These are phyloP conservation scores for Datisca glomerata DNA, from an alignment of 306 rosid genomes.

Conservation along the genomic window DNA sequence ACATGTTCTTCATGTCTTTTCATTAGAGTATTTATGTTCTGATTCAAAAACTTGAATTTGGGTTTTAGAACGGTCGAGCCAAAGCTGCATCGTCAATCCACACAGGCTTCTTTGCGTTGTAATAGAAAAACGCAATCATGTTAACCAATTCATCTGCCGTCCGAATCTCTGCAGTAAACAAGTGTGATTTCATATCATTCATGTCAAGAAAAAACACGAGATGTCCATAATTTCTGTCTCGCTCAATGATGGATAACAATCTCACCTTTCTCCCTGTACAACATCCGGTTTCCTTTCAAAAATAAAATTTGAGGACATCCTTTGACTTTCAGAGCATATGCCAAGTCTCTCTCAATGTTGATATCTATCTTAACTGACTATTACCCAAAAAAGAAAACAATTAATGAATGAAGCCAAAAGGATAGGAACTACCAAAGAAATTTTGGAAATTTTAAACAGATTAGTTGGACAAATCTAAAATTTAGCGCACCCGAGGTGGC, in stretches of 20 bases:
- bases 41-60: no score
- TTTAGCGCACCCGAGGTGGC: conserved; percentile 73
- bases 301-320: conserved; percentile 80
- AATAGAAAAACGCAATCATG: conserved; percentile 89
- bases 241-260: not conserved
- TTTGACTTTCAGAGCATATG: conserved; percentile 72
- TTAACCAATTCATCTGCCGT: conserved; percentile 70
- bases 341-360: conserved; percentile 80
- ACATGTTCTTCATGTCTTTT: no score
- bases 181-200: not conserved
- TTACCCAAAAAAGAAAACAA: conserved; percentile 7
- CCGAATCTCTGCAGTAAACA: conserved; percentile 39
- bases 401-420: no score
- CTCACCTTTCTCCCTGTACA: conserved; percentile 90
- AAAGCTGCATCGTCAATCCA: conserved; percentile 56
- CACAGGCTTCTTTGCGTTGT: conserved; percentile 83
- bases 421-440: no score
- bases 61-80: conserved; percentile 16
- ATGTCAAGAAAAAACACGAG: conserved; percentile 5
- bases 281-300: conserved; percentile 52
- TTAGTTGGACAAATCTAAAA: not conserved
- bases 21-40: no score
- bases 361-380: conserved; percentile 81
- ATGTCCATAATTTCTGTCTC: no score
- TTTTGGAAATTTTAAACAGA: not conserved